Evolutionary conservation across 106 monocot species (phyloP), one percentile per base, ranked within the genome.

Genomic region (Agapanthus africanus): DNA sequence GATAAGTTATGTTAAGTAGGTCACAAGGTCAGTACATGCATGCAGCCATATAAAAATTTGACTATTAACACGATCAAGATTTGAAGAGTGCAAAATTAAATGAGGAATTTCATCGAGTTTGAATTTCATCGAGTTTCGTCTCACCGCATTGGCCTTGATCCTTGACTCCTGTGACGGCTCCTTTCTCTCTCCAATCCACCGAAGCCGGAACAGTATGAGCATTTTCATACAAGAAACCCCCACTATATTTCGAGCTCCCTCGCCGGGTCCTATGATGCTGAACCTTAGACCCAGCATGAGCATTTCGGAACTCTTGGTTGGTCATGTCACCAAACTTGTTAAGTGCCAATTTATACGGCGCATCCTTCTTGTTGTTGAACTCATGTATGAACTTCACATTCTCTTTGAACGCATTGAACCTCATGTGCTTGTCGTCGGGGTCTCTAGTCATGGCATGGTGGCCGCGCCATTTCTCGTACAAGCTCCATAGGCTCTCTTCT

Each of bases 331-430:
- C 63, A 37, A 79, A 79, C 67, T 79, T 73, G 59, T 73, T 73
- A 16, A 73, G 64, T 23, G 40, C 65, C 18, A 85, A 75, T 75
- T 72, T 66, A 56, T 80, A 87, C 0, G 76, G 28, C 0, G 22
- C 60, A 34, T 72, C 44, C 9, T 40, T 54, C 68, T 69, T 69
- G 37, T 57, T 46, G 74, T 87, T 87, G 71, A 65, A 66, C 68
- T 56, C 66, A 37, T 83, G 71, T 59, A 83, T 87, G 82, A 49
- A 80, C 59, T 33, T 26, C 11, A 57, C 79, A 34, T 87, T 87
- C 21, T 69, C 82, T 63, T 78, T 87, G 78, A 87, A 80, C 74
- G 71, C 71, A 21, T 80, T 59, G 71, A 87, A 87, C 71, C 68
- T 49, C 63, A 40, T 57, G n/a, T 31, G 14, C 66, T 83, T 78